Evolutionary conservation across 2,329 filamentous ascomycete genomes (phyloP).

Genomic region (Epichloe elymi): DNA sequence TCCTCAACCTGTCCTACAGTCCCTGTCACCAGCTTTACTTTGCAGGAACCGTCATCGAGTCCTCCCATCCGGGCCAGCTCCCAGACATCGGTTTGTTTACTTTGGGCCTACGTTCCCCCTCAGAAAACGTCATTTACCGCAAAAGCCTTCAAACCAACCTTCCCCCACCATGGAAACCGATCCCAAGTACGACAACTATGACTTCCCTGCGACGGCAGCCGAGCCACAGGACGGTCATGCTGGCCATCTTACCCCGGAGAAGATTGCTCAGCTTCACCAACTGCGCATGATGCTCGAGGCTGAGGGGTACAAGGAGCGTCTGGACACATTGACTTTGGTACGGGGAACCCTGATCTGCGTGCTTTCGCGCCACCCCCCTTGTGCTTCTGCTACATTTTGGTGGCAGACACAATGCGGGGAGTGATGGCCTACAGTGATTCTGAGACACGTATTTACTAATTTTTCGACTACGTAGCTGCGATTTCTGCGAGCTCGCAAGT

Average conservation of each 20-base stretch:
- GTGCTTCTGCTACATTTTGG: background rate
- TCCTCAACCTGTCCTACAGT: background rate
- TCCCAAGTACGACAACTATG: conserved; percentile 92
- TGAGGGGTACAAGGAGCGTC: conserved; percentile 65
- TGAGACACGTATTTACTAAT: background rate
- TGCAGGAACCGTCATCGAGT: background rate
- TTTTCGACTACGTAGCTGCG: conserved; percentile 43
- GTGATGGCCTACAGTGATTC: no score
- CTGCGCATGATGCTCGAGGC: conserved; percentile 74
- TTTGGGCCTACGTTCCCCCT: background rate
- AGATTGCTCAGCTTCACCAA: conserved; percentile 83
- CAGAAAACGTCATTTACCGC: conserved; percentile 1
- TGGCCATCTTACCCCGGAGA: conserved; percentile 71
- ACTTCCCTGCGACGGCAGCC: conserved; percentile 71
- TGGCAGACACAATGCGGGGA: background rate
- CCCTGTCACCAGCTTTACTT: background rate
- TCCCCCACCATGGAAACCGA: conserved; percentile 45
- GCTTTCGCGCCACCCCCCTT: no score
- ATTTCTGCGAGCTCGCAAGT: conserved; percentile 90
- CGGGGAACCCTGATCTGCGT: conserved; percentile 15
- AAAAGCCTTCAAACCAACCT: background rate
- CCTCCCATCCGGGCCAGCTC: background rate
- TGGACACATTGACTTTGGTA: conserved; percentile 89
- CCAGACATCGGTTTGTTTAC: background rate
- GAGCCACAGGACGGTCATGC: conserved; percentile 64